Evolutionary conservation across 2,329 filamentous ascomycete genomes (phyloP).

Genomic region (Rhinocladiella similis): DNA sequence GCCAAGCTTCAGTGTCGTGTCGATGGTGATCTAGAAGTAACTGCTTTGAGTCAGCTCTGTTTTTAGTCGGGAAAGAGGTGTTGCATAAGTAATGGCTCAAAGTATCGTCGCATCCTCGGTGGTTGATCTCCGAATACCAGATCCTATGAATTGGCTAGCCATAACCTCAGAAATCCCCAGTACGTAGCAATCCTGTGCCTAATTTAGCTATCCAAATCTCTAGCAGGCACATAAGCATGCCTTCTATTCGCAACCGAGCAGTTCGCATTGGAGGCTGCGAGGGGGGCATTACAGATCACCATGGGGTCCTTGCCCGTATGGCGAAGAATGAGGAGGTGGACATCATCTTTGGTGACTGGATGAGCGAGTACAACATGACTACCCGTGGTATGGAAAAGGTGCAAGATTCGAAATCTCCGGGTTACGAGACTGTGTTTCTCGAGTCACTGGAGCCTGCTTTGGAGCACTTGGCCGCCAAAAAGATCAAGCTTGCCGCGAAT

Average conservation of each 20-base stretch:
- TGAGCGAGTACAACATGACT: conserved; percentile 30
- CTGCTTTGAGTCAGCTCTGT: no score
- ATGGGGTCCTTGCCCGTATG: conserved; percentile 15
- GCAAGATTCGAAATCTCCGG: conserved; percentile 17
- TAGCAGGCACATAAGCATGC: background rate
- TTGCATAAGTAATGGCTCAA: no score
- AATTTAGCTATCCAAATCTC: no score
- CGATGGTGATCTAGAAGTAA: no score
- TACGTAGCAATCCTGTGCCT: no score
- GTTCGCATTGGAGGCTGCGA: conserved; percentile 35
- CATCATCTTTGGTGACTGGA: conserved; percentile 34
- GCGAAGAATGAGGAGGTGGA: conserved; percentile 26
- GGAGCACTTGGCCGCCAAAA: conserved; percentile 36
- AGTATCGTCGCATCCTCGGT: no score
- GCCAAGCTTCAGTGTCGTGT: no score
- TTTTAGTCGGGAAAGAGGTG: no score
- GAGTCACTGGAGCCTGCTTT: conserved; percentile 40
- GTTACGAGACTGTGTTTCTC: conserved; percentile 35
- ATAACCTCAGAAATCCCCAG: no score
- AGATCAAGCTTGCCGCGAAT: conserved; percentile 43
- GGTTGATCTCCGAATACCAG: no score
- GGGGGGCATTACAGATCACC: conserved; percentile 30
- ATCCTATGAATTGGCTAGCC: no score
- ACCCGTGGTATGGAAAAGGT: conserved; percentile 28
- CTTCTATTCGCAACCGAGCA: conserved; percentile 9